Conservation (phyloP, 306 rosid genomes). For the Trifolium dubium region DNA sequence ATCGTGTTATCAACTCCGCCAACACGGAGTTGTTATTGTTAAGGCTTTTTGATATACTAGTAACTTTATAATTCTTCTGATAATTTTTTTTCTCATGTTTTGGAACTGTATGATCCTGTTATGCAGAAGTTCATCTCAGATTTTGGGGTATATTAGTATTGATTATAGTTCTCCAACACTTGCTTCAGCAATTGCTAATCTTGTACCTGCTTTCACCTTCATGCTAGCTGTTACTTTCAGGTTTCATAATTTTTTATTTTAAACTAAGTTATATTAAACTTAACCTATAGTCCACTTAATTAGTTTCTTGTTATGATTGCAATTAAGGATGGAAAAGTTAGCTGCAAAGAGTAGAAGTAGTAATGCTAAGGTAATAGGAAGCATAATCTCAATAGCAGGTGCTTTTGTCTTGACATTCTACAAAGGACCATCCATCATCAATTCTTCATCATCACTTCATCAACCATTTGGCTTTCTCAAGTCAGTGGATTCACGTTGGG, state of each 20-base stretch:
- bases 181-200: neutral
- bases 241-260: neutral
- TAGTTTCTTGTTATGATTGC: neutral
- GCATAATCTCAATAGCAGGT: conserved; percentile 77
- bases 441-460: conserved; percentile 41
- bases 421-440: conserved; percentile 64
- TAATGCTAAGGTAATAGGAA: conserved; percentile 81
- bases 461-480: conserved; percentile 39
- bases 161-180: conserved; percentile 15
- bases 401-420: conserved; percentile 84
- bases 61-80: neutral
- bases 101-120: neutral
- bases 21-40: too few relatives aligned
- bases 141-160: neutral
- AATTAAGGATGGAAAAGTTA: conserved; percentile 77
- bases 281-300: neutral
- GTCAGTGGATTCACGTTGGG: conserved; percentile 60
- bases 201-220: conserved; percentile 15
- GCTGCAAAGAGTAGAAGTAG: conserved; percentile 63
- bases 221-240: neutral
- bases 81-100: neutral
- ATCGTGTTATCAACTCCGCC: too few relatives aligned
- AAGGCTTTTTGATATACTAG: neutral
- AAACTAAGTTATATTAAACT: neutral
- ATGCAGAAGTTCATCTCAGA: neutral